Base-by-base conservation (phyloP, 2,329 filamentous ascomycete species). In the Beauveria caledonica region DNA sequence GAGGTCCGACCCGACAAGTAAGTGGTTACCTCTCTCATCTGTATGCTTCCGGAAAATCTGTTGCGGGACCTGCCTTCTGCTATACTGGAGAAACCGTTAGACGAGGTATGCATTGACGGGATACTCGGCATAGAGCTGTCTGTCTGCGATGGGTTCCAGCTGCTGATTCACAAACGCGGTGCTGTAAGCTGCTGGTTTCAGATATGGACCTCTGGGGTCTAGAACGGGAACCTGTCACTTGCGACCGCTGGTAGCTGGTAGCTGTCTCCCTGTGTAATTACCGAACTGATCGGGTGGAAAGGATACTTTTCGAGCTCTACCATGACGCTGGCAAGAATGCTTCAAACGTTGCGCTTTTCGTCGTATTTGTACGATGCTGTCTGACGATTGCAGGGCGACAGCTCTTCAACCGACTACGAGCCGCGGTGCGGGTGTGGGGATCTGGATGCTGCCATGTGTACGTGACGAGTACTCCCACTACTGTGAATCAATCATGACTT, bases 11-110 rank as follows among this genome's bases (percentile, higher is more conserved):
- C 79, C 72, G 1, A 73, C 70, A 6, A 80, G 65, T 9, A 80
- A 67, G 46, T 79, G 74, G 55, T 78, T 74, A 1, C 73, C 76
- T 63, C 78, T 79, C 58, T 78, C 74, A 55, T 80, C 75, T 5
- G 70, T 69, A 63, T 79, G 76, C 53, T 74, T 77, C 33, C 13
- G 5, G 11, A 6, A 36, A 33, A 13, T 6, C 33, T 36, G 33
- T 36, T 36, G 33, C 33, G 10, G 11, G 11, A 13, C 13, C 33
- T 6, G 13, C 13, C 11, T 36, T 36, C 13, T 15, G 33, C 33
- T 36, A 36, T 6, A 11, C 5, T 36, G 33, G 33, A 36, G 10
- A 13, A 25, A 39, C 27, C 17, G 5, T 61, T 76, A 71, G 42
- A 75, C 66, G 39, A 76, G 59, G 60, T 70, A 76, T 5, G 46